Conservation (phyloP, 352 stramenopile genomes). For the Aphanomyces cochlioides region DNA sequence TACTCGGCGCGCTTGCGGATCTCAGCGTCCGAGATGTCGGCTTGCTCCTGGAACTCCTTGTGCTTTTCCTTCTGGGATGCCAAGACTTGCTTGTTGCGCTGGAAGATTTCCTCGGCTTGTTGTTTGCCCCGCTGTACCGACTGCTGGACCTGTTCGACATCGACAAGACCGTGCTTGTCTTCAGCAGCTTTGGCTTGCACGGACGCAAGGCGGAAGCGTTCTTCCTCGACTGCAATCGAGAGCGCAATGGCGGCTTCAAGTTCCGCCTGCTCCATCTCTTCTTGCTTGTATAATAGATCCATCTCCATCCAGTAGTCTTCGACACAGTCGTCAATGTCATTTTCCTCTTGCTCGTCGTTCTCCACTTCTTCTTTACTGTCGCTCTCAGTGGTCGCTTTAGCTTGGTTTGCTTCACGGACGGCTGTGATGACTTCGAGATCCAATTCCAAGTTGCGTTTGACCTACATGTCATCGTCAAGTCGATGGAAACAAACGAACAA, state of each 20-base stretch:
- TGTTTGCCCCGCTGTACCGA: conserved; percentile 64
- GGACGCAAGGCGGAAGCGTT: conserved; percentile 55
- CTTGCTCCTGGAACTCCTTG: conserved; percentile 57
- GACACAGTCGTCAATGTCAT: conserved; percentile 39
- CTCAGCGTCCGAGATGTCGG: conserved; percentile 65
- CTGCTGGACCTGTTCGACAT: conserved; percentile 49
- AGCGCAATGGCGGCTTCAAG: conserved; percentile 74
- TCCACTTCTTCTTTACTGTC: conserved; percentile 34
- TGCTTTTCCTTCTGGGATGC: conserved; percentile 64
- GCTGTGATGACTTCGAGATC: conserved; percentile 85
- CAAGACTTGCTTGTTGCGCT: conserved; percentile 71
- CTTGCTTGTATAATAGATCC: conserved; percentile 80
- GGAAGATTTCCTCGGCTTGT: conserved; percentile 66
- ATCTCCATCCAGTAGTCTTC: conserved; percentile 80
- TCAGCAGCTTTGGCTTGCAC: conserved; percentile 56
- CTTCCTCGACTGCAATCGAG: conserved; percentile 64
- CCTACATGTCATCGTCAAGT: not conserved
- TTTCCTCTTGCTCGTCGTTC: conserved; percentile 23
- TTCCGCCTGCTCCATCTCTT: conserved; percentile 82
- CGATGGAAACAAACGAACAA: not conserved
- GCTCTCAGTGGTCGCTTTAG: conserved; percentile 13
- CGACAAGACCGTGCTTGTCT: conserved; percentile 51
- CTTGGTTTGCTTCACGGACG: conserved; percentile 44
- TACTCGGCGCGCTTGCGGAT: conserved; percentile 74
- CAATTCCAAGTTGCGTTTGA: conserved; percentile 86